Evolutionary conservation across 1,284 basidiomycete genomes (phyloP).

Genomic region (Coriolopsis trogii): DNA sequence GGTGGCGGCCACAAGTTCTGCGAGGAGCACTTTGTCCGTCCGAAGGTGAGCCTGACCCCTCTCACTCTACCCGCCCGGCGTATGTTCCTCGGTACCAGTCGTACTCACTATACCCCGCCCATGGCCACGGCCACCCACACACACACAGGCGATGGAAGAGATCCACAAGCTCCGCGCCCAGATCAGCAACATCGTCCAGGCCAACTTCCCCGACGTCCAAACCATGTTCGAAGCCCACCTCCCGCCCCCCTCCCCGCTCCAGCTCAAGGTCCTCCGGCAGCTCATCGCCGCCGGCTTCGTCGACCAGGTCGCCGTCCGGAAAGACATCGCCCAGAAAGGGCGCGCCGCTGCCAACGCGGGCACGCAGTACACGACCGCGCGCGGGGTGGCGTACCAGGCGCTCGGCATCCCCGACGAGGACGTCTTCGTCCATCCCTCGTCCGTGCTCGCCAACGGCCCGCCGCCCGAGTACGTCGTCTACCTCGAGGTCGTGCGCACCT

Average conservation of each 20-base stretch:
- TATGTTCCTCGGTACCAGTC: too few relatives aligned
- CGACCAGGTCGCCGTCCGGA: constrained; percentile 94
- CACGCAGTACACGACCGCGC: constrained; percentile 72
- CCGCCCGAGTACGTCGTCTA: constrained; percentile 92
- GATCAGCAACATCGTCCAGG: constrained; percentile 80
- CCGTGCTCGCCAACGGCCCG: constrained; percentile 66
- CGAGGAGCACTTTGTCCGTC: constrained; percentile 86
- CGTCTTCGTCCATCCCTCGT: constrained; percentile 93
- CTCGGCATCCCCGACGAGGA: constrained; percentile 83
- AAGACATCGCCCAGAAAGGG: constrained; percentile 74
- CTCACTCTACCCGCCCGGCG: too few relatives aligned
- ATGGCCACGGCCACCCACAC: too few relatives aligned
- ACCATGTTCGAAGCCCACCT: constrained; percentile 64
- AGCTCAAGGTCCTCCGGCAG: constrained; percentile 92
- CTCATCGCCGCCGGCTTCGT: constrained; percentile 90
- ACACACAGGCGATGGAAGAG: constrained; percentile 93
- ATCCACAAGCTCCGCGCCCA: constrained; percentile 96
- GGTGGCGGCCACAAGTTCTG: constrained; percentile 85
- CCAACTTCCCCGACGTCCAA: constrained; percentile 66
- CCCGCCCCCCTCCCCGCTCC: constrained; percentile 72
- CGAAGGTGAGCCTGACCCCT: constrained; percentile 87
- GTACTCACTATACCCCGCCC: too few relatives aligned
- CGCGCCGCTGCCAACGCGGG: constrained; percentile 45
- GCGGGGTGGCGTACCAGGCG: constrained; percentile 85
- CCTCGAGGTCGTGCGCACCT: constrained; percentile 80